Conservation (phyloP, 2,329 filamentous ascomycete genomes). For the Delphinella strobiligena region DNA sequence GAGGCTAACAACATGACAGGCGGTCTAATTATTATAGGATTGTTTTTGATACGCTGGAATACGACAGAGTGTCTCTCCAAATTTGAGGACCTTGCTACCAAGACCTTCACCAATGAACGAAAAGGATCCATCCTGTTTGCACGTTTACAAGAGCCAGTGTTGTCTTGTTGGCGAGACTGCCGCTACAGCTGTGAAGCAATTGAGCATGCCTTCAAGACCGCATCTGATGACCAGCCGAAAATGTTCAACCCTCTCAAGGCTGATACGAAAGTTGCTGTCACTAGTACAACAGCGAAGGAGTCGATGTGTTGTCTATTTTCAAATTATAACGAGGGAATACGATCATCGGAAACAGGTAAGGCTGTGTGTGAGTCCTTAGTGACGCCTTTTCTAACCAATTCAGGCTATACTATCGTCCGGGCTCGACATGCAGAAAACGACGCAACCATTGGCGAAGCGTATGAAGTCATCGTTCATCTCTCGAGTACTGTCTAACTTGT, state of each 20-base stretch:
- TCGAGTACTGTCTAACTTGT: slow-evolving; percentile 3
- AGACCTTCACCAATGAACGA: slow-evolving; percentile 12
- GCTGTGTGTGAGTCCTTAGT: no score
- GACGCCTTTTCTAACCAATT: no score
- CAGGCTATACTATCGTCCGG: slow-evolving; percentile 15
- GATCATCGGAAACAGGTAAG: slow-evolving; percentile 9
- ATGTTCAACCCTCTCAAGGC: slow-evolving; percentile 19
- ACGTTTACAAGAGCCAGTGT: slow-evolving; percentile 13
- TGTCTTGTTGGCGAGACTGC: slow-evolving; percentile 17
- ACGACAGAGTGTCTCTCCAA: slow-evolving; percentile 12
- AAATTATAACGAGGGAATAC: slow-evolving; percentile 18
- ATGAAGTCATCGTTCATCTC: slow-evolving; percentile 6
- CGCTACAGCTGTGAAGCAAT: slow-evolving; percentile 16
- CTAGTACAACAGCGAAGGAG: slow-evolving; percentile 15
- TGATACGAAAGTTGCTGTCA: slow-evolving; percentile 20
- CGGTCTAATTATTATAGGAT: slow-evolving; percentile 17
- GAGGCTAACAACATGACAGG: slow-evolving; percentile 11
- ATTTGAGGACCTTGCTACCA: slow-evolving; percentile 16
- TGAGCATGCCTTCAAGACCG: slow-evolving; percentile 14
- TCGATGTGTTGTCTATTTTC: slow-evolving; percentile 15
- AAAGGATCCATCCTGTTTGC: slow-evolving; percentile 9
- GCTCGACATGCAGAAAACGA: slow-evolving; percentile 13
- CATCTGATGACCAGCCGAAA: slow-evolving; percentile 9
- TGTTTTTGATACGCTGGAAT: slow-evolving; percentile 19
- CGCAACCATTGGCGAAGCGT: slow-evolving; percentile 16